These are phyloP conservation scores for Plasmopara halstedii DNA, from an alignment of 352 stramenopile species.

Conservation along the genomic window DNA sequence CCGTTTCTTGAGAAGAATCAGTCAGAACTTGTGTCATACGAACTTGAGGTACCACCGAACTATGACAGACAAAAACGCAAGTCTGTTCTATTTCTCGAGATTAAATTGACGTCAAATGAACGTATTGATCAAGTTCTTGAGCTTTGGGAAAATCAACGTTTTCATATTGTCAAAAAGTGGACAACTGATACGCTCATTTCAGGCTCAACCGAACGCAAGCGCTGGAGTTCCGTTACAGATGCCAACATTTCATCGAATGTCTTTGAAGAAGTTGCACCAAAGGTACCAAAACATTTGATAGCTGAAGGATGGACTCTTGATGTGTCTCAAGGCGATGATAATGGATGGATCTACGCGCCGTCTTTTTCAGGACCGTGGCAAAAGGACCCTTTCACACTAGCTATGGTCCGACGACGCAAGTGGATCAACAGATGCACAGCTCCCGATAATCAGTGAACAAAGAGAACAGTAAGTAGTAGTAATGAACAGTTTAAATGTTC, in stretches of 20 bases:
- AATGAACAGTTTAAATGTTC: too few relatives aligned
- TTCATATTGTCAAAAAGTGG: slow-evolving; percentile 73
- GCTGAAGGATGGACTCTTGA: slow-evolving; percentile 73
- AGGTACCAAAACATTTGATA: slow-evolving; percentile 40
- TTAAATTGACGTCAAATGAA: slow-evolving; percentile 41
- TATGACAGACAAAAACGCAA: slow-evolving; percentile 59
- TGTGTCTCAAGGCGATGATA: slow-evolving; percentile 67
- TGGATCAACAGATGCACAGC: slow-evolving; percentile 71
- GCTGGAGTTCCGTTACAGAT: slow-evolving; percentile 60
- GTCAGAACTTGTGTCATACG: slow-evolving; percentile 44
- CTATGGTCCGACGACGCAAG: slow-evolving; percentile 72
- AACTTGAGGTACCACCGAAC: slow-evolving; percentile 41
- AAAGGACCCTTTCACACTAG: slow-evolving; percentile 61
- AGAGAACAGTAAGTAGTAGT: slow-evolving; percentile 2
- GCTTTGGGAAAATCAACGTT: slow-evolving; percentile 82
- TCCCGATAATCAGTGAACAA: slow-evolving; percentile 18
- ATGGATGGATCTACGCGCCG: slow-evolving; percentile 80
- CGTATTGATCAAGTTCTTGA: slow-evolving; percentile 59
- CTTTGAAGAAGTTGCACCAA: slow-evolving; percentile 63
- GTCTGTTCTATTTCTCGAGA: slow-evolving; percentile 48
- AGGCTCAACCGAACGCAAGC: slow-evolving; percentile 53
- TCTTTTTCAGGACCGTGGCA: slow-evolving; percentile 75
- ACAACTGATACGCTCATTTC: slow-evolving; percentile 46
- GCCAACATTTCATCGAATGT: slow-evolving; percentile 48
- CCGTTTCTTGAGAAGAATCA: slow-evolving; percentile 44